Base-by-base conservation (phyloP, 257 asterid species). In the Solanum bukasovii region DNA sequence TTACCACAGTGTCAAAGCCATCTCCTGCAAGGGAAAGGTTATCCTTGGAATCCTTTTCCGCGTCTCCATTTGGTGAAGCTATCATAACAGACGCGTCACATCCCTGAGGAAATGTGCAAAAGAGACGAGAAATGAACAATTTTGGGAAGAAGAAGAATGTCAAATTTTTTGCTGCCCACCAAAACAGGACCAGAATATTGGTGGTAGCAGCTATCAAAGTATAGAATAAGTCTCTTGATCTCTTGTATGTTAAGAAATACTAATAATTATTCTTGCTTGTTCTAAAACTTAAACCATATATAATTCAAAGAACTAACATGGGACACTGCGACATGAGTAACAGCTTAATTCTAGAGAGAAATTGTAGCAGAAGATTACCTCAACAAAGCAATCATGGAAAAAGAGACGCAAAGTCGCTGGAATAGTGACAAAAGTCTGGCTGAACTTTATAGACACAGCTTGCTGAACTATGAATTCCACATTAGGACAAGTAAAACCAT, bases 381-480 rank as follows among this genome's bases (percentile, higher is more conserved):
- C 93, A 27, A 95, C 97, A 71, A 94, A 91, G 84, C 98, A 95
- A 87, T 95, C 97, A 6, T 95, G 98, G 93, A 95, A 94, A 77
- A 92, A 93, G 87, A 95, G 92, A 34, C 98, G 97, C 72, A 93
- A 89, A 14, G 97, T 94, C 74, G 95, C 96, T 5, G 98, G 98
- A 88, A 93, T 84, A 5, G 98, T 93, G 31, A 91, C 90, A 81
- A 89, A 88, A 7, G 95, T 92, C 88, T 93, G 91, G 84, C 49
- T 87, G 20, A 92, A n/a, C 91, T 95, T 95, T 14, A 67, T 9
- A 8, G 5, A 14, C 13, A 95, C 96, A 5, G 86, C 93, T 84
- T 90, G 93, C 59, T 88, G 88, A 23, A 95, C 92, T 4, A 93
- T 92, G 74, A 6, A 9, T 88, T 95, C 98, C 3, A 95, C 93